These are phyloP conservation scores for Colletotrichum orbiculare DNA, from an alignment of 2,329 filamentous ascomycete species.

Conservation along the genomic window DNA sequence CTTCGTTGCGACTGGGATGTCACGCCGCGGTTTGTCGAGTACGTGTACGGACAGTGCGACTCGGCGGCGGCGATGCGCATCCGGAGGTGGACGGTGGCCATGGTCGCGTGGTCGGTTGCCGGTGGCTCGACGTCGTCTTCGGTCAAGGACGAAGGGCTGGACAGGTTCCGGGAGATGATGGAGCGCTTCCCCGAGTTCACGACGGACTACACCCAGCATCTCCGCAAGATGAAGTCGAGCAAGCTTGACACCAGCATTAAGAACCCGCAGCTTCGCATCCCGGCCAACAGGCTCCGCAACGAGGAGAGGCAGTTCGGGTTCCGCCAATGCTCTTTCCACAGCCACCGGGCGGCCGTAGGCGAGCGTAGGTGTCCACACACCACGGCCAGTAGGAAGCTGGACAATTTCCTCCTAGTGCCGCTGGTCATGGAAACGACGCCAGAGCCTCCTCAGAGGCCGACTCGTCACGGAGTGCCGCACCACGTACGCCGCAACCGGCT, in stretches of 20 bases:
- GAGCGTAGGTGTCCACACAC: slow-evolving; percentile 64
- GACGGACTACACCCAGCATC: slow-evolving; percentile 63
- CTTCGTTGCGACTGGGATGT: slow-evolving; percentile 69
- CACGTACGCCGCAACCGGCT: slow-evolving; percentile 6
- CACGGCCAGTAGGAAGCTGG: slow-evolving; percentile 31
- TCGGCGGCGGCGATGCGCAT: slow-evolving; percentile 61
- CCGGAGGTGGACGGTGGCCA: slow-evolving; percentile 69
- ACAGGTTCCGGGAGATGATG: slow-evolving; percentile 57
- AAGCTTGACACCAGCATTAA: slow-evolving; percentile 65
- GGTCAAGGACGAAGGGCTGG: slow-evolving; percentile 31
- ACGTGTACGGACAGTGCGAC: slow-evolving; percentile 66
- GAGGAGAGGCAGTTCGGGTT: slow-evolving; percentile 71
- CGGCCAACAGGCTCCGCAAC: slow-evolving; percentile 65
- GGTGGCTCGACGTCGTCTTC: slow-evolving; percentile 43
- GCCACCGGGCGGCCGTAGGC: slow-evolving; percentile 64
- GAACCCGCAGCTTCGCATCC: slow-evolving; percentile 70
- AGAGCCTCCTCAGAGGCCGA: not conserved
- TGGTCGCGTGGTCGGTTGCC: slow-evolving; percentile 67
- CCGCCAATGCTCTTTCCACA: slow-evolving; percentile 70
- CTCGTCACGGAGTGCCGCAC: slow-evolving; percentile 10
- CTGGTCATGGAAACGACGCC: slow-evolving; percentile 33
- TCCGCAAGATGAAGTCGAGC: slow-evolving; percentile 62
- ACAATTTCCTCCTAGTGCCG: slow-evolving; percentile 38
- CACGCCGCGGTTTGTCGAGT: slow-evolving; percentile 60
- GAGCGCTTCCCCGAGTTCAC: slow-evolving; percentile 57